Percentiles rank a stretch among this genome's conserved stretches.
These are phyloP conservation scores for Kodamaea kaohsiungensis DNA, from an alignment of 805 yeast genomes.

Conservation along the genomic window DNA sequence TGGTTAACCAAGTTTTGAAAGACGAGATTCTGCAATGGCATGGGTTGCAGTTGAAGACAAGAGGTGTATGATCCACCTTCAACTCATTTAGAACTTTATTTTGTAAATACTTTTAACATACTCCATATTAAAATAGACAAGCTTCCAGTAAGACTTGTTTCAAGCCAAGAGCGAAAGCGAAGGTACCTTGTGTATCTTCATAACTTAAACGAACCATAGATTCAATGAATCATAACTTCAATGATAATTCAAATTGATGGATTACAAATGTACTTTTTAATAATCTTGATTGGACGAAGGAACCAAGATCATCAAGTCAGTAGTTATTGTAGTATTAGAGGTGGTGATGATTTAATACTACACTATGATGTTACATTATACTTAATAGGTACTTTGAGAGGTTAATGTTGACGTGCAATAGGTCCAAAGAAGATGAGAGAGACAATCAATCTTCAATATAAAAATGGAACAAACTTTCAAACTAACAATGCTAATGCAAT, in stretches of 20 bases:
- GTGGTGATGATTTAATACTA: not conserved
- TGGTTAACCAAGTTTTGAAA: slow-evolving; percentile 77
- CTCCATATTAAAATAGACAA: not conserved
- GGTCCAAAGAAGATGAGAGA: too few relatives aligned
- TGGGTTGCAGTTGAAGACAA: slow-evolving; percentile 85
- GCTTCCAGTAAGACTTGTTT: not conserved
- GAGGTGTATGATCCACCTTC: slow-evolving; percentile 15
- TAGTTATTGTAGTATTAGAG: not conserved
- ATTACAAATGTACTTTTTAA: not conserved
- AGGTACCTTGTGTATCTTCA: too few relatives aligned
- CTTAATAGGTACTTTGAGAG: too few relatives aligned
- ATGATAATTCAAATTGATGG: not conserved
- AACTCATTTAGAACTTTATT: too few relatives aligned
- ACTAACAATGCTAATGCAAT: too few relatives aligned
- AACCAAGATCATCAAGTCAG: not conserved
- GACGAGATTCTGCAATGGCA: slow-evolving; percentile 94
- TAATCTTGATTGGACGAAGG: not conserved
- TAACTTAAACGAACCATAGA: too few relatives aligned
- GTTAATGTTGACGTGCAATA: too few relatives aligned
- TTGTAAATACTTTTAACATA: not conserved
- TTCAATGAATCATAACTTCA: too few relatives aligned
- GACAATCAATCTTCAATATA: too few relatives aligned
- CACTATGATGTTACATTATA: too few relatives aligned
- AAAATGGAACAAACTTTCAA: too few relatives aligned
- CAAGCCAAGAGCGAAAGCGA: not conserved